These are phyloP conservation scores for Sophora flavescens DNA, from an alignment of 306 rosid species.

Conservation along the genomic window DNA sequence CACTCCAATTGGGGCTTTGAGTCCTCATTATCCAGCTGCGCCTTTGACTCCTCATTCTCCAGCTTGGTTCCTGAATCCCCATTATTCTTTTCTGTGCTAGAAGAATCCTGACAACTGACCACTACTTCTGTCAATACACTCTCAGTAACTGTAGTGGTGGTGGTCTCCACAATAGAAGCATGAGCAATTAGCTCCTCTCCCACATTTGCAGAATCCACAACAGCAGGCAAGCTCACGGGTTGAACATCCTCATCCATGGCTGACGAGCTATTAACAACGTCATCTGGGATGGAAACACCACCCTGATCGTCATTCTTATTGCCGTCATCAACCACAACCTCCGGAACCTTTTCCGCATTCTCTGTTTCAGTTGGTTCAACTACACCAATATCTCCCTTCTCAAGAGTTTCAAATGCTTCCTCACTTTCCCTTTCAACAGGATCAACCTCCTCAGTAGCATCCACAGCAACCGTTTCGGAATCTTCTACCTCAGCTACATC, in stretches of 20 bases:
- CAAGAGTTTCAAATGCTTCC: slow-evolving; percentile 24
- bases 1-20: slow-evolving; percentile 60
- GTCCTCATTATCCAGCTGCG: slow-evolving; percentile 60
- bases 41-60: slow-evolving; percentile 55
- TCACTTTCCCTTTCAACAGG: slow-evolving; percentile 17
- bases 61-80: slow-evolving; percentile 53
- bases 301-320: slow-evolving; percentile 46
- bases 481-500: slow-evolving; percentile 49
- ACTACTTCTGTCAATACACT: slow-evolving; percentile 53
- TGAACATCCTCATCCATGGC: slow-evolving; percentile 50
- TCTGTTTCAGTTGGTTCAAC: slow-evolving; percentile 32
- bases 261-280: slow-evolving; percentile 43
- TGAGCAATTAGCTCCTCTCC: slow-evolving; percentile 49
- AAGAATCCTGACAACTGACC: slow-evolving; percentile 50
- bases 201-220: slow-evolving; percentile 46
- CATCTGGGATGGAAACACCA: slow-evolving; percentile 46
- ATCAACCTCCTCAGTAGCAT: slow-evolving; percentile 34
- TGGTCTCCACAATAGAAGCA: slow-evolving; percentile 54
- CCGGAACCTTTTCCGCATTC: slow-evolving; percentile 40
- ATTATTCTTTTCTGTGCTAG: slow-evolving; percentile 50
- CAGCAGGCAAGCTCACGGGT: slow-evolving; percentile 50
- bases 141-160: slow-evolving; percentile 47
- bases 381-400: slow-evolving; percentile 32
- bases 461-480: slow-evolving; percentile 28
- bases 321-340: slow-evolving; percentile 42